These are phyloP conservation scores for Scheffersomyces illinoinensis DNA, from an alignment of 1,139 yeast genomes.

Conservation along the genomic window DNA sequence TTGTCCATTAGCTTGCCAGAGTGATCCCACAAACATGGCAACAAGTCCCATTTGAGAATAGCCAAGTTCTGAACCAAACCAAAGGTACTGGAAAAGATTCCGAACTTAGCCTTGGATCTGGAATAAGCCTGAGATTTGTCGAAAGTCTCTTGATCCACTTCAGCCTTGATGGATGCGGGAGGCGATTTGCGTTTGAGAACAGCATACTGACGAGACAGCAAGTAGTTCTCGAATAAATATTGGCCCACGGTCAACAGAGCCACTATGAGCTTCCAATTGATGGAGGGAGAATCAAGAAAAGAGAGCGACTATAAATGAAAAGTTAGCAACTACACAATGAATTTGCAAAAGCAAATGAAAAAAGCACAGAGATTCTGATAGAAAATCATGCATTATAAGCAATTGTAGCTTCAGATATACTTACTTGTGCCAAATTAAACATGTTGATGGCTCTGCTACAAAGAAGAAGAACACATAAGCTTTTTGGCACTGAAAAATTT, in stretches of 20 bases:
- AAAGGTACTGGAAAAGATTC: slow-evolving; percentile 55
- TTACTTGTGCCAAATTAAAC: slow-evolving; percentile 23
- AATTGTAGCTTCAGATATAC: slow-evolving; percentile 5
- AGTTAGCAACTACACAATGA: slow-evolving; percentile 7
- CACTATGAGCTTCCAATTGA: slow-evolving; percentile 78
- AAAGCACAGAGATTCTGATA: neutral
- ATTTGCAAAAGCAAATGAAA: neutral
- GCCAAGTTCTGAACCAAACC: slow-evolving; percentile 57
- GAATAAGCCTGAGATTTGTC: slow-evolving; percentile 79
- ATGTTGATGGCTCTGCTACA: slow-evolving; percentile 4
- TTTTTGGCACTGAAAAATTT: neutral
- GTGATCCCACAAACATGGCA: slow-evolving; percentile 69
- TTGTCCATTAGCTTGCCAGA: slow-evolving; percentile 44
- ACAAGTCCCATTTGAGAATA: slow-evolving; percentile 58
- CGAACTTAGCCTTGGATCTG: slow-evolving; percentile 75
- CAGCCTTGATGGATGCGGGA: slow-evolving; percentile 66
- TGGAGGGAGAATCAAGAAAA: slow-evolving; percentile 54
- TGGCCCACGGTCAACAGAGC: slow-evolving; percentile 77
- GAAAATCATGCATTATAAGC: neutral
- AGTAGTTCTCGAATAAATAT: slow-evolving; percentile 70
- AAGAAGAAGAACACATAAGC: neutral
- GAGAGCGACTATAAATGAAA: slow-evolving; percentile 23
- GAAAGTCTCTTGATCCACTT: slow-evolving; percentile 71
- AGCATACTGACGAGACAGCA: slow-evolving; percentile 75
- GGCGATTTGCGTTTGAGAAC: slow-evolving; percentile 56